These are phyloP conservation scores for Botrytis fabae DNA, from an alignment of 2,329 filamentous ascomycete genomes.

Conservation along the genomic window DNA sequence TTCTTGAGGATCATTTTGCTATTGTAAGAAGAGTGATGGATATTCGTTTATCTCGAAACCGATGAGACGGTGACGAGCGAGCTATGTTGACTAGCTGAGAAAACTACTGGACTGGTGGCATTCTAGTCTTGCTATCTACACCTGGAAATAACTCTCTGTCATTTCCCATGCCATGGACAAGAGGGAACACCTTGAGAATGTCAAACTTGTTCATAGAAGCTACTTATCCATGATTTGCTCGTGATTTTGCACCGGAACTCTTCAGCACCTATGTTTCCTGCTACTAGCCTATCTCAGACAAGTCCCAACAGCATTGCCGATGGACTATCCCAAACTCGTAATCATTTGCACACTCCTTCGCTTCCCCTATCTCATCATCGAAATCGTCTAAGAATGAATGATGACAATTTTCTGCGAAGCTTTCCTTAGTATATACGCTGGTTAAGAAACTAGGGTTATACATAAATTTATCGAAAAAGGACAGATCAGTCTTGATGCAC, in stretches of 20 bases:
- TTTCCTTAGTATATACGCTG: background rate
- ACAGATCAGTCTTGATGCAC: background rate
- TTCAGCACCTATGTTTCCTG: background rate
- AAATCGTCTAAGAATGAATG: background rate
- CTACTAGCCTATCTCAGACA: background rate
- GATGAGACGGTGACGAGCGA: background rate
- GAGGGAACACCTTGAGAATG: too few relatives aligned
- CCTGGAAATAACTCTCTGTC: background rate
- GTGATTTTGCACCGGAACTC: background rate
- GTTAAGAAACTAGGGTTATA: background rate
- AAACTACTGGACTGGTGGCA: background rate
- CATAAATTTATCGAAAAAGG: background rate
- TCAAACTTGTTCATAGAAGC: background rate
- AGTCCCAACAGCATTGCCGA: background rate
- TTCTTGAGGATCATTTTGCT: background rate
- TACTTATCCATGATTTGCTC: background rate
- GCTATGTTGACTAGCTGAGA: background rate
- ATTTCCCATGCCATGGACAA: background rate
- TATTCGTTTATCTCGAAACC: background rate
- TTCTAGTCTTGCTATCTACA: background rate
- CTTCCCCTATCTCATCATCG: background rate
- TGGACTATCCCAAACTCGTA: background rate
- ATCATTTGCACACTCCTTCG: background rate
- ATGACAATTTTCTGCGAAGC: background rate
- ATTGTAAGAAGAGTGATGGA: constrained; percentile 10